Evolutionary conservation across 345 rosid genomes (phyloP).

Genomic region (Dipteronia dyeriana): DNA sequence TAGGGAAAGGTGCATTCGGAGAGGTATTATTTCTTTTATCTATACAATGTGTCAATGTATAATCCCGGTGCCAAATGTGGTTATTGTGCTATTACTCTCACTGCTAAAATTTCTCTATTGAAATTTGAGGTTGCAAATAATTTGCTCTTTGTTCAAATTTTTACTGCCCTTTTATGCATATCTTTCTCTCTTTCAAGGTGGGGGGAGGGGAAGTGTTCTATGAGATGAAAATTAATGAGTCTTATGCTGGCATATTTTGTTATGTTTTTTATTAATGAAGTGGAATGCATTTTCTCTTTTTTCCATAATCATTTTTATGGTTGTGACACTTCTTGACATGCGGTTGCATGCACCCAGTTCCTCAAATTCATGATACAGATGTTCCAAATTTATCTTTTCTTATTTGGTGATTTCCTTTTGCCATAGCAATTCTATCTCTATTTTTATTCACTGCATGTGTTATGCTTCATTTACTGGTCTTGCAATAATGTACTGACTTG

Average conservation of each 20-base stretch:
- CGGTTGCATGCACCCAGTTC: neutral
- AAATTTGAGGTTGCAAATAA: slow-evolving; percentile 7
- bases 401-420: neutral
- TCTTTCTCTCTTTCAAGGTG: neutral
- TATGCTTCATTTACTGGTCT: neutral
- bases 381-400: neutral
- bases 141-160: neutral
- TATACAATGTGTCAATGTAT: slow-evolving; percentile 11
- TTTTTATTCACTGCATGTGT: neutral
- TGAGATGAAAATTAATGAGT: slow-evolving; percentile 4
- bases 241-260: neutral
- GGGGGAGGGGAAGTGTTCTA: neutral
- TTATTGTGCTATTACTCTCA: neutral
- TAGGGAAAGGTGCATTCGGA: slow-evolving; percentile 99
- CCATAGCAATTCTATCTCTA: neutral
- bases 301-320: neutral
- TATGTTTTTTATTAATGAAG: neutral
- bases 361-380: neutral
- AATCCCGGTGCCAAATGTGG: neutral
- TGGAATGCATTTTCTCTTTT: neutral
- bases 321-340: neutral
- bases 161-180: neutral
- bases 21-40: slow-evolving; percentile 56
- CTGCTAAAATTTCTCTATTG: neutral
- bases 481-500: neutral